Evolutionary conservation across 345 rosid species (phyloP).

Genomic region (Moringa oleifera): DNA sequence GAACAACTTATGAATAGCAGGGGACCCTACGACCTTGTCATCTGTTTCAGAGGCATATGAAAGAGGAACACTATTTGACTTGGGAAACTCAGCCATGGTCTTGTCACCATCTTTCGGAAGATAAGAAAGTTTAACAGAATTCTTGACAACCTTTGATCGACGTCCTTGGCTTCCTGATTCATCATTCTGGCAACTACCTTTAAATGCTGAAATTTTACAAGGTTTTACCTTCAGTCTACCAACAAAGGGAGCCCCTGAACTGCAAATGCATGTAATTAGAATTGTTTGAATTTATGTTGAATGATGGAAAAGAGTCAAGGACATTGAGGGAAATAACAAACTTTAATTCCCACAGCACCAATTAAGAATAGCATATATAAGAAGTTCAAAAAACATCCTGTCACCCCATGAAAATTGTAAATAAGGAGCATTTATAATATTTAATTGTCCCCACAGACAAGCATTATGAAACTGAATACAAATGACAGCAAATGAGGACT

Average conservation of each 20-base stretch:
- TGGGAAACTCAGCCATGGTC: conserved; percentile 43
- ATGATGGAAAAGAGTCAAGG: not conserved
- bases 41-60: conserved; percentile 58
- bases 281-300: conserved; percentile 18
- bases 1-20: conserved; percentile 70
- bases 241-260: conserved; percentile 47
- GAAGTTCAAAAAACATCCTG: not conserved
- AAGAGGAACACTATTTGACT: conserved; percentile 52
- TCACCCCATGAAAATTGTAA: not conserved
- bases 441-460: not conserved
- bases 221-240: conserved; percentile 44
- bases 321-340: conserved; percentile 8
- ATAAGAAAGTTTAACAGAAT: conserved; percentile 63
- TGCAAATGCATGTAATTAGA: conserved; percentile 38
- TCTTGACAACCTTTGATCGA: conserved; percentile 49
- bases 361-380: not conserved
- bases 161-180: conserved; percentile 46
- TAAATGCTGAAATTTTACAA: conserved; percentile 66
- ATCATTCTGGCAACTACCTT: conserved; percentile 58
- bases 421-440: not conserved
- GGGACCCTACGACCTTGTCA: conserved; percentile 48
- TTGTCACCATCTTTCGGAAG: conserved; percentile 58
- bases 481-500: not conserved
- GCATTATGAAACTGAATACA: not conserved
- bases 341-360: not conserved